Conservation (phyloP, 108 stramenopile species). For the Bacterosira constricta region DNA sequence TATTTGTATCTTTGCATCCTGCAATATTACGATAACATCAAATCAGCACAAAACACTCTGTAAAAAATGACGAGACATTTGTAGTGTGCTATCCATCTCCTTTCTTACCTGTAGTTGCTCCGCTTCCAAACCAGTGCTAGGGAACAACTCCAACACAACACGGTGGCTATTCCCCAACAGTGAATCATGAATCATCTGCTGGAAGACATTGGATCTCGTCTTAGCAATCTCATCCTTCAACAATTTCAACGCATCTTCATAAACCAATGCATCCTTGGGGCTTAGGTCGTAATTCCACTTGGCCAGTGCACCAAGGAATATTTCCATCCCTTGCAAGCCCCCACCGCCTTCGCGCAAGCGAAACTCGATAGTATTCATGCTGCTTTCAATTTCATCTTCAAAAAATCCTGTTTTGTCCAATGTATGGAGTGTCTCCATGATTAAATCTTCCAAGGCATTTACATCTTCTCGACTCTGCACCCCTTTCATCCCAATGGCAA, state of each 20-base stretch:
- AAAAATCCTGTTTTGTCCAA: constrained; percentile 80
- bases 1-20: constrained; percentile 49
- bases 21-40: no score
- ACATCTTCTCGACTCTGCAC: constrained; percentile 54
- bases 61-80: background rate
- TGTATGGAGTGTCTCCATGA: constrained; percentile 59
- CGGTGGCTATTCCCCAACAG: constrained; percentile 83
- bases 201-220: constrained; percentile 66
- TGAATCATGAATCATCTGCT: constrained; percentile 61
- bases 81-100: background rate
- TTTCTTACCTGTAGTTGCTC: constrained; percentile 38
- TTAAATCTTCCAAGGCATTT: constrained; percentile 51
- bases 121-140: constrained; percentile 62
- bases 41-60: background rate
- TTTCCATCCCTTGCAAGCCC: constrained; percentile 67
- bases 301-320: constrained; percentile 78
- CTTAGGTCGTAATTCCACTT: constrained; percentile 89
- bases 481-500: constrained; percentile 83
- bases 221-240: constrained; percentile 74
- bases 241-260: constrained; percentile 67
- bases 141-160: constrained; percentile 71
- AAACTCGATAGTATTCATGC: constrained; percentile 90
- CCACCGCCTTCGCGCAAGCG: constrained; percentile 78
- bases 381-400: constrained; percentile 68
- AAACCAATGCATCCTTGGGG: constrained; percentile 67